Evolutionary conservation across 2,329 filamentous ascomycete genomes (phyloP).

Genomic region (Aphanoascus verrucosus): DNA sequence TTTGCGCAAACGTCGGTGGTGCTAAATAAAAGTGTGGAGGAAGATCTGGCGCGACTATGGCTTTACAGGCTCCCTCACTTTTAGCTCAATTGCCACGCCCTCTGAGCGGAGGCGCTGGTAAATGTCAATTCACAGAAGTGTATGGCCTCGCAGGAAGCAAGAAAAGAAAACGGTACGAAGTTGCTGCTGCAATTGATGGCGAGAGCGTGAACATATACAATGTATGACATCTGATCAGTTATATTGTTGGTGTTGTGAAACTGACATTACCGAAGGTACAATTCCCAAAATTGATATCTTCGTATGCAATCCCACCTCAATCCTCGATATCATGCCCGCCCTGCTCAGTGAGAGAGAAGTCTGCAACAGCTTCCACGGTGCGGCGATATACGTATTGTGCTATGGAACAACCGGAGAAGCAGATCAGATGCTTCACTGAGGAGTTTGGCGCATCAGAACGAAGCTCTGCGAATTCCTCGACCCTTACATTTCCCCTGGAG

Average conservation of each 20-base stretch:
- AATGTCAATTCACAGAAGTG: conserved; percentile 38
- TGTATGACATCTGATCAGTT: conserved; percentile 30
- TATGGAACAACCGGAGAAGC: conserved; percentile 38
- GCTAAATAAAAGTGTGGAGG: neutral
- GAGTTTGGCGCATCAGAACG: conserved; percentile 29
- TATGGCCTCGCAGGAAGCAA: conserved; percentile 45
- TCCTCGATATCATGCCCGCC: conserved; percentile 48
- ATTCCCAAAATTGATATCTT: conserved; percentile 49
- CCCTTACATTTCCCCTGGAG: conserved; percentile 29
- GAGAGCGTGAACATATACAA: conserved; percentile 54
- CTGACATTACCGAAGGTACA: conserved; percentile 39
- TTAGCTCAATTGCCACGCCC: conserved; percentile 39
- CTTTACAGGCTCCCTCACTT: conserved; percentile 35
- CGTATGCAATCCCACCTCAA: conserved; percentile 52
- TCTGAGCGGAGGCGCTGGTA: conserved; percentile 31
- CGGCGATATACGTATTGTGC: conserved; percentile 49
- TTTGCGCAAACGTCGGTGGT: no score
- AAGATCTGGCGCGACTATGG: conserved; percentile 25
- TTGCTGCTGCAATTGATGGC: conserved; percentile 49
- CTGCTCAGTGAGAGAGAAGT: conserved; percentile 47
- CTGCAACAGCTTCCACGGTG: conserved; percentile 32
- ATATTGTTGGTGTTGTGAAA: neutral
- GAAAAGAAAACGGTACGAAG: conserved; percentile 53
- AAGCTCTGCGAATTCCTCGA: conserved; percentile 29
- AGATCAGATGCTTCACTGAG: conserved; percentile 47